Base-by-base conservation (phyloP, 2,329 filamentous ascomycete species). In the Myrmaecium sp. region DNA sequence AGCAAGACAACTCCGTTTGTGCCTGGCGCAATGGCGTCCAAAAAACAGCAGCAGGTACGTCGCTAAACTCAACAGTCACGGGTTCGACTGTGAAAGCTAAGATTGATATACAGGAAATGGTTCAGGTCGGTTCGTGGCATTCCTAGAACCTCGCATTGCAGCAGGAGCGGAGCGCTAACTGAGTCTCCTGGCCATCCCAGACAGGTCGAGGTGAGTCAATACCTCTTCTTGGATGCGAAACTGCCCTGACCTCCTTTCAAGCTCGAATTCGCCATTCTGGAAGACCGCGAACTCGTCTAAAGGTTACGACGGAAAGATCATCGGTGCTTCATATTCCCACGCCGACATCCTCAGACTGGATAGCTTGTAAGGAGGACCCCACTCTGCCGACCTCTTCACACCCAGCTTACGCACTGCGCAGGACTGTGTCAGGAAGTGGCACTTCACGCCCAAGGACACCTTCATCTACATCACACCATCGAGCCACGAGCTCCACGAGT, bases 311-410 rank as follows among this genome's bases (percentile, higher is more conserved):
- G 66, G 51, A 58, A 69, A 54, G 43, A 79, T 98, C 18, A 78
- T 95, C 32, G 89, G 89, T 39, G 89, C 89, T 30, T 77, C 84
- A 23, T 98, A 98, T 50, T 95, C 89, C 9, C 89, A 98, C 54
- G 81, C 86, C 15, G 84, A 95, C 55, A 81, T 93, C 46, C 64
- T 94, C 41, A 92, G 86, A 53, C 77, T 86, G 44, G 80, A 82
- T 44, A 69, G 73, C 15, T 42, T 86, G 81, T 89, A 66, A 38
- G 66, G 52, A 17, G n/a, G n/a, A 18, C 22, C 12, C 17, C 21
- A 16, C 20, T 14, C 14, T 17, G 17, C n/a, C 10, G 16, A 5
- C 5, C 23, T 14, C 3, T 26, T 21, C n/a, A n/a, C n/a, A n/a
- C n/a, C n/a, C n/a, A n/a, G n/a, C n/a, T 18, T 24, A 25, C 28